phyloP scores from a whole-genome alignment of 2,329 filamentous ascomycete genomes.

The Dactylellina sp. region DNA sequence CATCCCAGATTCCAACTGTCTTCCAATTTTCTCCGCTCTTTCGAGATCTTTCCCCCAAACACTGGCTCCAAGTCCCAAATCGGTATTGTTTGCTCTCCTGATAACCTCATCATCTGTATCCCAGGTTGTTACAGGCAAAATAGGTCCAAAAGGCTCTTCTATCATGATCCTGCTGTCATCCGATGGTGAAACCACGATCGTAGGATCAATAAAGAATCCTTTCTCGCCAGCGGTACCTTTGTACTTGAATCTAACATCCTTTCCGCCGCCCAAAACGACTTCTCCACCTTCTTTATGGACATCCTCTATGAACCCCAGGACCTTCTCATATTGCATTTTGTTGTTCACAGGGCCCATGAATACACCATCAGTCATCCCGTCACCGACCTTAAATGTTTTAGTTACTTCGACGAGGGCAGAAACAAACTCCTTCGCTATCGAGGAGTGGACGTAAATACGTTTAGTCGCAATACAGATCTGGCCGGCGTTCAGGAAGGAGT shows the following conservation, averaged over 20 bases:
- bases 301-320: constrained; percentile 59
- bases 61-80: constrained; percentile 69
- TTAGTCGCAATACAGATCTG: constrained; percentile 70
- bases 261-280: constrained; percentile 59
- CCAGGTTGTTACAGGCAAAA: constrained; percentile 67
- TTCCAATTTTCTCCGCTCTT: constrained; percentile 67
- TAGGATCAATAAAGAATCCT: constrained; percentile 72
- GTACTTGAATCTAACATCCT: constrained; percentile 61
- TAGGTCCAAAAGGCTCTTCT: constrained; percentile 70
- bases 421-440: constrained; percentile 68
- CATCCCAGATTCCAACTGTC: constrained; percentile 68
- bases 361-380: constrained; percentile 62
- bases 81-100: constrained; percentile 66
- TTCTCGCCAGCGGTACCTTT: not conserved
- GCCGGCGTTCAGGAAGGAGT: constrained; percentile 71
- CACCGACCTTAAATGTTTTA: constrained; percentile 66
- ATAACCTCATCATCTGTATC: constrained; percentile 67
- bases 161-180: constrained; percentile 66
- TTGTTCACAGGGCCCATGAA: constrained; percentile 60
- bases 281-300: constrained; percentile 57
- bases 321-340: constrained; percentile 59
- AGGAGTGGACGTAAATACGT: constrained; percentile 71
- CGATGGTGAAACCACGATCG: constrained; percentile 71
- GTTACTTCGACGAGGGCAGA: constrained; percentile 66
- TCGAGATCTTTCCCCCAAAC: constrained; percentile 69